Evolutionary conservation across 2,329 filamentous ascomycete species (phyloP).

Genomic region (Chaetomium olivaceum): DNA sequence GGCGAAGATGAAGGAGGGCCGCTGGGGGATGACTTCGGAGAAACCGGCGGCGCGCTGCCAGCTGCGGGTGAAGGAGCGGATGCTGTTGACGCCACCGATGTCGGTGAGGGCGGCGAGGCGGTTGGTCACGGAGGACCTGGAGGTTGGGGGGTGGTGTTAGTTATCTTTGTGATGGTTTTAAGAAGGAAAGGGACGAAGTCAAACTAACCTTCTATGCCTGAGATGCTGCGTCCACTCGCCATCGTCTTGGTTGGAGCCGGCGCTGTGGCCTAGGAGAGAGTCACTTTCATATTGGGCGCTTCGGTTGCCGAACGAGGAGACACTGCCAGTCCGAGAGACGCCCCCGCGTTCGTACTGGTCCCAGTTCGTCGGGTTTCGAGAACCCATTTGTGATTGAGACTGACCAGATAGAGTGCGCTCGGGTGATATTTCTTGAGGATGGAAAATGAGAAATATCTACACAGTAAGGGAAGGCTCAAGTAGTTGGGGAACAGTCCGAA

Average conservation of each 20-base stretch:
- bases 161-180: conserved; percentile 1
- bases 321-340: conserved; percentile 46
- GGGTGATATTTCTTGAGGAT: not conserved
- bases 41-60: conserved; percentile 91
- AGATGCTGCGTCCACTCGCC: conserved; percentile 35
- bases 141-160: not conserved
- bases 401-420: not conserved
- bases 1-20: conserved; percentile 69
- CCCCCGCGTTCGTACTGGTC: conserved; percentile 48
- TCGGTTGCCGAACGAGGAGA: conserved; percentile 43
- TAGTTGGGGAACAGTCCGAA: not conserved
- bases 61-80: conserved; percentile 88
- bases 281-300: conserved; percentile 48
- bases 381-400: conserved; percentile 27
- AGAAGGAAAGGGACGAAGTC: conserved; percentile 32
- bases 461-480: not conserved
- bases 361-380: conserved; percentile 47
- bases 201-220: conserved; percentile 41
- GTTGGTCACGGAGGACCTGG: conserved; percentile 60
- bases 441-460: not conserved
- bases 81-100: conserved; percentile 87
- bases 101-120: conserved; percentile 62
- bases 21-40: conserved; percentile 79
- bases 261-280: conserved; percentile 45
- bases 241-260: conserved; percentile 40